Evolutionary conservation across 305 asterid genomes (phyloP), one percentile per base, ranked within the genome.

Genomic region (Solanum chacoense): DNA sequence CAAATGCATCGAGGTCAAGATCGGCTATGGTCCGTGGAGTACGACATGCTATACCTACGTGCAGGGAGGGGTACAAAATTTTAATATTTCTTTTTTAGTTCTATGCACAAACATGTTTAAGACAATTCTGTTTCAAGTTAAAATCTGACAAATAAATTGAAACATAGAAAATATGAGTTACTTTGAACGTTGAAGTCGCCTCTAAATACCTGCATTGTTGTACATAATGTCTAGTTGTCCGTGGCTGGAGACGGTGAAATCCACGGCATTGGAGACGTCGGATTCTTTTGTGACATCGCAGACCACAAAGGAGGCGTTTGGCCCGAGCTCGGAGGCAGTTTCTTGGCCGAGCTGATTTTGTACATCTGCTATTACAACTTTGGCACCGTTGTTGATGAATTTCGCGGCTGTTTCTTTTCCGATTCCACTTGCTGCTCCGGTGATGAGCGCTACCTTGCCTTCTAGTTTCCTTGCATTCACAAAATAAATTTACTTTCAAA

Each of bases 391-490:
- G 88, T 71, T 81, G 72, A 96, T 92, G 94, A 96, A 96, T 75
- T 92, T 93, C 12, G 89, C 40, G 2, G 99, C 98, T 4, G 99
- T 94, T 88, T 91, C 98, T 92, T 91, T 94, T 20, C 99, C 98
- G 36, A 96, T 94, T 3, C 99, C 98, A 24, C 92, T 91, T 40
- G 99, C 98, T 28, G 95, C 98, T 12, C 99, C 98, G 0, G 98
- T 96, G 85, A 97, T 94, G 22, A 96, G 87, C 28, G 98, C 98
- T 86, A 97, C 93, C 89, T 96, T 96, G 59, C 98, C 97, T 93
- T 95, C 94, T 63, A 97, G 81, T 90, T 93, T 97, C 81, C 98
- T 95, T 34, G 80, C 4, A 42, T 80, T 42, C 26, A 80, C 69
- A 42, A 42, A 42, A 42, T 80, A 42, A 32, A 26, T 36, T 26